Conservation (phyloP, 2,329 filamentous ascomycete genomes). For the Thelonectria discophora region DNA sequence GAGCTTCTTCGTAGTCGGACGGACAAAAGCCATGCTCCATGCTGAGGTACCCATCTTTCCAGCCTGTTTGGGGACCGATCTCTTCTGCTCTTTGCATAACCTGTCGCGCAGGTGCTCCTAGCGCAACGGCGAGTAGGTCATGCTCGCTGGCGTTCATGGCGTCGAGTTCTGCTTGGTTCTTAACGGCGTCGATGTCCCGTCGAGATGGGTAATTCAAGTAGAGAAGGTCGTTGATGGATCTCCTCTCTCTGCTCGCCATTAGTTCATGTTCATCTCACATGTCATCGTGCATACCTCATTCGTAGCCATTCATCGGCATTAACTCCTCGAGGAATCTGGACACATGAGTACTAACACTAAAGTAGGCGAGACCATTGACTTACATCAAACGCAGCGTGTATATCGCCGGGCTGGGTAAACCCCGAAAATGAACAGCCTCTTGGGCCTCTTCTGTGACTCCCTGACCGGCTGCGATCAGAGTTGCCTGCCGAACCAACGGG, state of each 20-base stretch:
- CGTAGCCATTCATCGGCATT: constrained; percentile 58
- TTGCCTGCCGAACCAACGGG: constrained; percentile 22
- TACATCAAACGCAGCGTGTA: constrained; percentile 38
- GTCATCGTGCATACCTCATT: constrained; percentile 37
- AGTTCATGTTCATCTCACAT: not conserved
- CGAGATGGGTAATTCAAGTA: constrained; percentile 55
- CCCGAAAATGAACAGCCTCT: constrained; percentile 35
- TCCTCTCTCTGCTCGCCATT: constrained; percentile 49
- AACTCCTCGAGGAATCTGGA: constrained; percentile 55
- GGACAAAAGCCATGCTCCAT: constrained; percentile 62
- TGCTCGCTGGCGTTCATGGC: constrained; percentile 57
- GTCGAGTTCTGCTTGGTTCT: constrained; percentile 53
- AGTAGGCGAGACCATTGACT: fast-evolving
- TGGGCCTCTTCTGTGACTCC: constrained; percentile 10
- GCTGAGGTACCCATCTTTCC: constrained; percentile 53
- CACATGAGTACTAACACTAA: not conserved
- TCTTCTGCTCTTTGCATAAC: constrained; percentile 63
- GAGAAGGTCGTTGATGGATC: constrained; percentile 58
- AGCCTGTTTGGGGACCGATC: constrained; percentile 60
- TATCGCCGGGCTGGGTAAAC: constrained; percentile 28
- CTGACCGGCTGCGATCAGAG: constrained; percentile 8
- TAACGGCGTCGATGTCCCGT: constrained; percentile 51
- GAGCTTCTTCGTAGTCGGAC: constrained; percentile 59
- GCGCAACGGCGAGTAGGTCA: constrained; percentile 60
- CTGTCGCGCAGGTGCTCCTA: constrained; percentile 63